Percentiles rank a stretch among this genome's conserved stretches.
Conservation (phyloP, 2,329 filamentous ascomycete species). For the Verticillium nubilum region DNA sequence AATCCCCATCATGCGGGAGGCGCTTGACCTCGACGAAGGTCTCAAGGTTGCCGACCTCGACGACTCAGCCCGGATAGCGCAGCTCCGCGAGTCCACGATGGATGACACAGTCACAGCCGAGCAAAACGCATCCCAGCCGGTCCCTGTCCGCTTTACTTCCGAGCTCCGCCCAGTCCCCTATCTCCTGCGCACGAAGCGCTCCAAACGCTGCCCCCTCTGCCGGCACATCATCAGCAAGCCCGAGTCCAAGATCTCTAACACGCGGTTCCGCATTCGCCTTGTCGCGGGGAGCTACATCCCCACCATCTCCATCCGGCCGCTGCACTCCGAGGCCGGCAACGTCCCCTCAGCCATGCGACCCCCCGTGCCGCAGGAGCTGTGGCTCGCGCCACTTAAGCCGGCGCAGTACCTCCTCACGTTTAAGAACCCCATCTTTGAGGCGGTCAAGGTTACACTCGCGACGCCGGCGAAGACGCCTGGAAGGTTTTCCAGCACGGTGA, state of each 20-base stretch:
- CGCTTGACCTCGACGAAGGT: slow-evolving; percentile 64
- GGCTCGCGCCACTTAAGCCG: slow-evolving; percentile 52
- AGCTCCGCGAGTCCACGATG: slow-evolving; percentile 56
- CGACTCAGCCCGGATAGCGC: slow-evolving; percentile 56
- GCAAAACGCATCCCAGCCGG: slow-evolving; percentile 47
- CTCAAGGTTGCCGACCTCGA: slow-evolving; percentile 57
- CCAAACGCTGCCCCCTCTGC: slow-evolving; percentile 87
- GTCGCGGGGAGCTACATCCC: slow-evolving; percentile 88
- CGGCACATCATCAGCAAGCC: slow-evolving; percentile 94
- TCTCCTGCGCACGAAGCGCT: slow-evolving; percentile 83
- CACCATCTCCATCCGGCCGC: slow-evolving; percentile 65
- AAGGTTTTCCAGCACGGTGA: slow-evolving; percentile 72
- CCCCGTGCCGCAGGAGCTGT: slow-evolving; percentile 29
- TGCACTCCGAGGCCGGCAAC: slow-evolving; percentile 32
- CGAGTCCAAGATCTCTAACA: slow-evolving; percentile 82
- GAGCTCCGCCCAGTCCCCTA: slow-evolving; percentile 78
- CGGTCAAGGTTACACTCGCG: slow-evolving; percentile 79
- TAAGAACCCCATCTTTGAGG: slow-evolving; percentile 90
- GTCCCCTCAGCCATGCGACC: slow-evolving; percentile 15
- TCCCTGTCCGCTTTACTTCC: slow-evolving; percentile 56
- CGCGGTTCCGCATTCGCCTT: slow-evolving; percentile 86
- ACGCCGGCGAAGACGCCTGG: slow-evolving; percentile 77
- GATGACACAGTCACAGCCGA: slow-evolving; percentile 49
- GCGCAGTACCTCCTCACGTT: slow-evolving; percentile 84
- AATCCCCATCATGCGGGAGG: slow-evolving; percentile 68